phyloP scores from a whole-genome alignment of 345 rosid genomes.

The Salix dunnii region DNA sequence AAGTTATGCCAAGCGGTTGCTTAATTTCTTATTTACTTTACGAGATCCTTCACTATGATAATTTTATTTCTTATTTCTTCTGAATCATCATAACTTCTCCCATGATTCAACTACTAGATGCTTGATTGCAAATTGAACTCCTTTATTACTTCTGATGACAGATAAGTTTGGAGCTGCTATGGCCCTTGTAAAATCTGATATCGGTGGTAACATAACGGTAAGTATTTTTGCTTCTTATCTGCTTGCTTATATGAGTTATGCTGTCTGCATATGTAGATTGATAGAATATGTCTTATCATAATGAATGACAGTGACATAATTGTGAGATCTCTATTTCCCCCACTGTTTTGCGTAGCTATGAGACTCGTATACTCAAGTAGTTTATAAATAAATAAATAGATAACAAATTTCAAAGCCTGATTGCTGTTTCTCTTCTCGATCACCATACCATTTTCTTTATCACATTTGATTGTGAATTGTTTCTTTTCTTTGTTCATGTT shows the following conservation, averaged over 20 bases:
- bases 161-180: slow-evolving; percentile 94
- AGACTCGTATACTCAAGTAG: background rate
- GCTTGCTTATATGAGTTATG: background rate
- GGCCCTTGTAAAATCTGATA: slow-evolving; percentile 81
- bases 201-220: slow-evolving; percentile 89
- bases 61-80: background rate
- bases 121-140: background rate
- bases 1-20: background rate
- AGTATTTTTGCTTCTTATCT: slow-evolving; percentile 4
- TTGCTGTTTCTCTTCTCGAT: background rate
- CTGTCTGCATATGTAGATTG: background rate
- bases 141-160: slow-evolving; percentile 22
- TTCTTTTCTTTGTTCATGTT: background rate
- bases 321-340: background rate
- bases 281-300: background rate
- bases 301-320: background rate
- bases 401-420: background rate
- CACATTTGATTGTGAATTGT: background rate
- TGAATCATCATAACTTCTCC: background rate
- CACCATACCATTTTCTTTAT: background rate
- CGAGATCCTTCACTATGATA: background rate
- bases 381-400: background rate
- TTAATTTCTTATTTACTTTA: background rate
- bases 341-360: background rate
- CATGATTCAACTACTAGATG: background rate